Base-by-base conservation (phyloP, 306 rosid genomes). In the Lablab purpureus region DNA sequence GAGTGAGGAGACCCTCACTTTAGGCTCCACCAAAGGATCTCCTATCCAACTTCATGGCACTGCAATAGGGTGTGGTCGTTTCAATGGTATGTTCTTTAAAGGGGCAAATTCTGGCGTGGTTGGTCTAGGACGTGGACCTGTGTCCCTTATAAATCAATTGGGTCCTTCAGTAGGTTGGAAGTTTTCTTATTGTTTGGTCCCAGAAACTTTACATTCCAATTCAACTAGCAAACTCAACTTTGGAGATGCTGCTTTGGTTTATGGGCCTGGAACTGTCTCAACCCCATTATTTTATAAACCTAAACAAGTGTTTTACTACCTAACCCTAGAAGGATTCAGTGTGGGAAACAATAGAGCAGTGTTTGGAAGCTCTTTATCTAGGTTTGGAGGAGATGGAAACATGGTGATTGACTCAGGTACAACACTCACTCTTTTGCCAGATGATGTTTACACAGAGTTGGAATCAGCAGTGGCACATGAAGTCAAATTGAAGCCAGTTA, bases 161-260 rank as follows among this genome's bases (percentile, higher is more conserved):
- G 10, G 58, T 51, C 9, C 58, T 51, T 51, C 27, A 51, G 10
- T 3, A 7, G 58, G 1, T 0, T 86, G 85, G 0, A 90, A 86
- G 67, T 92, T 90, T 58, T 85, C 93, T 0, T 83, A 90, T 49
- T 92, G 97, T 62, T 86, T 92, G 65, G 27, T 76, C 5, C 87
- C 90, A 0, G 0, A 0, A 0, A 0, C 52, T 0, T 7, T 8
- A 4, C 13, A 43, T 3, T 12, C 15, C 15, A 12, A 43, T 0
- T 12, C 5, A 43, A 0, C 11, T 0, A 28, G 69, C 22, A 73
- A 15, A 75, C 73, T 81, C 10, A 22, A 9, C 23, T 82, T 82
- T 49, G 85, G 85, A 15, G 73, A 59, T 47, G 36, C 37, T 2
- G 85, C 73, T n/a, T 37, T 58, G 19, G 81, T 81, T 59, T 49